These are phyloP conservation scores for Verticillium nonalfalfae DNA, from an alignment of 2,329 filamentous ascomycete genomes.

Conservation along the genomic window DNA sequence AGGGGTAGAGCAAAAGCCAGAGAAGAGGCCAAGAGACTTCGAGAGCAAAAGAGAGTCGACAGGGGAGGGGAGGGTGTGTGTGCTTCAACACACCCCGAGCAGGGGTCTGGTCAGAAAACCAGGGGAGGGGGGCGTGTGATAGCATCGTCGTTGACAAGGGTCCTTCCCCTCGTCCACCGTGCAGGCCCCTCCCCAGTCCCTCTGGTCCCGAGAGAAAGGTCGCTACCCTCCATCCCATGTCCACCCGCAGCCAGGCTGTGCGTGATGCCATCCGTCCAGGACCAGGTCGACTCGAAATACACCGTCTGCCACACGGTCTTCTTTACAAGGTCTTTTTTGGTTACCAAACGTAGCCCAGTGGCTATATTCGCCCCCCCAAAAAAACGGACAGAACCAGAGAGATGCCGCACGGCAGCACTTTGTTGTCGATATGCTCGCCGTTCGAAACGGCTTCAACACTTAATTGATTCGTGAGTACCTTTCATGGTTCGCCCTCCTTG, in stretches of 20 bases:
- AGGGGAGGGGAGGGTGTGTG: neutral
- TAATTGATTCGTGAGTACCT: too few relatives aligned
- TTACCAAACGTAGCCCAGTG: neutral
- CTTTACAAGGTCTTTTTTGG: neutral
- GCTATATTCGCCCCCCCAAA: neutral
- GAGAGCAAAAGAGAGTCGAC: neutral
- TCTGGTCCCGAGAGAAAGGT: neutral
- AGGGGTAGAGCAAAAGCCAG: neutral
- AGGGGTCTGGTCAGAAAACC: neutral
- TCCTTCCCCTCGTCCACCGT: neutral
- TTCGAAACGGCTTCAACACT: too few relatives aligned
- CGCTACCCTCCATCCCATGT: neutral
- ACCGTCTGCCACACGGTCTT: neutral
- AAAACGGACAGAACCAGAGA: too few relatives aligned
- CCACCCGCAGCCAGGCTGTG: neutral
- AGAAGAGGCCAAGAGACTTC: neutral
- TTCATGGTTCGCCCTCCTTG: too few relatives aligned
- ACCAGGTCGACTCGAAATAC: neutral
- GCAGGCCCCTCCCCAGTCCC: neutral
- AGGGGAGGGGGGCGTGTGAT: neutral
- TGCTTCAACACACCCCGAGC: neutral
- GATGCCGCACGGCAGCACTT: too few relatives aligned
- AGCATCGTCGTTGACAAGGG: neutral
- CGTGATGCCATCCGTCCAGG: neutral
- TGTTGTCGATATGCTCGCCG: too few relatives aligned